Conservation (phyloP, 2,329 filamentous ascomycete species). For the Aspergillus fructus region DNA sequence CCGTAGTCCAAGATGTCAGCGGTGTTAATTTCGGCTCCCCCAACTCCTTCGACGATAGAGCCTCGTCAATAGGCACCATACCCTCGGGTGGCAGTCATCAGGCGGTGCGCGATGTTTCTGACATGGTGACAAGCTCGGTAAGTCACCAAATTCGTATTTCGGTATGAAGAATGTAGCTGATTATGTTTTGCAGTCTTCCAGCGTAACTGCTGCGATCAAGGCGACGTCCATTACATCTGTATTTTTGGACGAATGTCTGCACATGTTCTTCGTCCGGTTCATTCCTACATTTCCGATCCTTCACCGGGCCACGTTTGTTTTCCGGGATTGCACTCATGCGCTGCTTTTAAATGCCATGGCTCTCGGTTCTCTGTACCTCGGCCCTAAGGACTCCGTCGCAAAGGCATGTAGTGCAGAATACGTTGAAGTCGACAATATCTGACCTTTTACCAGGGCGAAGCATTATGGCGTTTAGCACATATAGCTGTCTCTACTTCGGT, state of each 20-base stretch:
- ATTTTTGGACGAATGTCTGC: conserved; percentile 48
- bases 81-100: conserved; percentile 43
- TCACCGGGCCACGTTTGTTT: conserved; percentile 46
- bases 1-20: conserved; percentile 30
- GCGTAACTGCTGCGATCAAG: conserved; percentile 46
- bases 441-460: conserved; percentile 36
- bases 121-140: conserved; percentile 46
- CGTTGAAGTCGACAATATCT: neutral
- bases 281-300: conserved; percentile 49
- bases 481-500: conserved; percentile 46
- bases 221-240: conserved; percentile 46
- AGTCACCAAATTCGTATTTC: conserved; percentile 12
- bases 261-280: conserved; percentile 50
- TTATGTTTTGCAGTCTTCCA: conserved; percentile 36
- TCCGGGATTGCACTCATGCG: conserved; percentile 45
- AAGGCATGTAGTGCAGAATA: conserved; percentile 25
- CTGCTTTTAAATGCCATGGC: conserved; percentile 48
- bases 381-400: conserved; percentile 43
- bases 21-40: conserved; percentile 35
- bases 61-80: conserved; percentile 38
- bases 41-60: conserved; percentile 38
- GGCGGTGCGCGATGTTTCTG: conserved; percentile 47
- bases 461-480: conserved; percentile 46
- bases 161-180: neutral
- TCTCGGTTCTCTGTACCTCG: conserved; percentile 47